phyloP scores from a whole-genome alignment of 1,284 basidiomycete species.

The Singerocomus inundabilis region DNA sequence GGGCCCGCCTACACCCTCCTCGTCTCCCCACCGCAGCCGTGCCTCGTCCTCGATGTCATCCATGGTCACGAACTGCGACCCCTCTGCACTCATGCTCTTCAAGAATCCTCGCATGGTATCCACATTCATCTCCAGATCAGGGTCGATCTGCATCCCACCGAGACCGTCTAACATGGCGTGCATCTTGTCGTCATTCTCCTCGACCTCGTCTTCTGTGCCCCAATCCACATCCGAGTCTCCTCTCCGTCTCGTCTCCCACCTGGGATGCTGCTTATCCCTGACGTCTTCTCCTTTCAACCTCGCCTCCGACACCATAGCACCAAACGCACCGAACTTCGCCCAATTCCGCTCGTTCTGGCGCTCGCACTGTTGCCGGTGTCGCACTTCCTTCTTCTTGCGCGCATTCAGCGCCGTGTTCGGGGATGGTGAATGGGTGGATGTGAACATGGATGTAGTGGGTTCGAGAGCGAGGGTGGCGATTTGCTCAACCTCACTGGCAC shows the following conservation, averaged over 20 bases:
- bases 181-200: conserved; percentile 19
- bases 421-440: not conserved
- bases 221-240: conserved; percentile 74
- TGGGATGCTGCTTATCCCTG: conserved; percentile 36
- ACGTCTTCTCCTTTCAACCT: conserved; percentile 40
- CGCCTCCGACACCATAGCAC: conserved; percentile 57
- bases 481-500: not conserved
- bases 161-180: conserved; percentile 39
- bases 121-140: conserved; percentile 46
- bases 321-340: conserved; percentile 43
- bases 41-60: conserved; percentile 63
- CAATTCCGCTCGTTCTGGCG: conserved; percentile 18
- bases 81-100: conserved; percentile 48
- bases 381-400: conserved; percentile 27
- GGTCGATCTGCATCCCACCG: conserved; percentile 61
- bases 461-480: conserved; percentile 17
- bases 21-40: conserved; percentile 54
- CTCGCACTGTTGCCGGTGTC: conserved; percentile 29
- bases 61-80: conserved; percentile 54
- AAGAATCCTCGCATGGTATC: conserved; percentile 56
- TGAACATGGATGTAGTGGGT: not conserved
- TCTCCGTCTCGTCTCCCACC: conserved; percentile 49
- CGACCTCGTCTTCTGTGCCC: conserved; percentile 51
- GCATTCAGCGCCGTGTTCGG: conserved; percentile 15
- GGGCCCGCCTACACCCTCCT: conserved; percentile 29